Evolutionary conservation across 345 rosid species (phyloP).

Genomic region (Odontarrhena argentea): DNA sequence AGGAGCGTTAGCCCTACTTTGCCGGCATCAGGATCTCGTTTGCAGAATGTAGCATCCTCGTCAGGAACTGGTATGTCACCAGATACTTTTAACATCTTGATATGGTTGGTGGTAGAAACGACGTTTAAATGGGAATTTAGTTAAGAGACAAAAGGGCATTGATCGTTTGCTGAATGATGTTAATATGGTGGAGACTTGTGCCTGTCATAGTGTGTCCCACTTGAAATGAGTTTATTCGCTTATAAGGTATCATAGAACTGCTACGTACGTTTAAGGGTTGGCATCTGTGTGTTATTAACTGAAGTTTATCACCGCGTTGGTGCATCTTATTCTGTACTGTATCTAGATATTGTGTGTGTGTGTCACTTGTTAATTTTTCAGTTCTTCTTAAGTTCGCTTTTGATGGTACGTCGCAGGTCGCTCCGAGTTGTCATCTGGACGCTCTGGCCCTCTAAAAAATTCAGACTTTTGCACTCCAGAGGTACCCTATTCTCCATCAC

Average conservation of each 20-base stretch:
- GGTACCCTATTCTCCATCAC: conserved; percentile 55
- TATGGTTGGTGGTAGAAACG: conserved; percentile 1
- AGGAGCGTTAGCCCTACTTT: conserved; percentile 66
- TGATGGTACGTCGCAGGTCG: conserved; percentile 51
- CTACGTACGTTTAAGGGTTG: conserved; percentile 10
- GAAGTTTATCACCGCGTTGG: conserved; percentile 3
- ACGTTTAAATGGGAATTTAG: conserved; percentile 12
- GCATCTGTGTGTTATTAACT: conserved; percentile 17
- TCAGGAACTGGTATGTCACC: conserved; percentile 54
- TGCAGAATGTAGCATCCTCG: conserved; percentile 70
- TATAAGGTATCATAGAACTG: neutral
- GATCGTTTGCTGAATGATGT: conserved; percentile 20
- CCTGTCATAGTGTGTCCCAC: neutral
- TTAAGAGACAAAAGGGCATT: neutral
- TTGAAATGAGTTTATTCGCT: conserved; percentile 26
- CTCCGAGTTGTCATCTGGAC: conserved; percentile 53
- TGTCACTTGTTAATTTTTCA: conserved; percentile 1
- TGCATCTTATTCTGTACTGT: neutral
- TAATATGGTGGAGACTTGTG: conserved; percentile 14
- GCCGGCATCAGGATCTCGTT: conserved; percentile 51
- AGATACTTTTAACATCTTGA: conserved; percentile 10
- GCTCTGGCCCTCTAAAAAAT: conserved; percentile 64
- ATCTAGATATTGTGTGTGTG: conserved; percentile 8
- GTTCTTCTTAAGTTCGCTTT: conserved; percentile 33
- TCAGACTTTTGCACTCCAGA: conserved; percentile 90